phyloP scores from a whole-genome alignment of 2,329 filamentous ascomycete species.

The Fusarium pilosicola region DNA sequence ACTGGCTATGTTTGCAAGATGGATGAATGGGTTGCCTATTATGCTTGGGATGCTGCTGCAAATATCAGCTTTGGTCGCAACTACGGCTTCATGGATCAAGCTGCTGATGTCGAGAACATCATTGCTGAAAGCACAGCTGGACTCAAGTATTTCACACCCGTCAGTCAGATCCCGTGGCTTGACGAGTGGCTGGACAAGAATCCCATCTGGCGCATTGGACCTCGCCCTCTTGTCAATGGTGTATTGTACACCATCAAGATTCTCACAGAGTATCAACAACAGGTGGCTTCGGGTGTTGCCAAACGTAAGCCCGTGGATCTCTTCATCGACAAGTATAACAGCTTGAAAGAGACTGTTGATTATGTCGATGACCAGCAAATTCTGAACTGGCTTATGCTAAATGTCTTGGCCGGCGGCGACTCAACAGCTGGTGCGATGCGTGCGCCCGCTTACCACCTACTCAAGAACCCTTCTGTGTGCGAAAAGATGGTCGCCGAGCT shows the following conservation, averaged over 20 bases:
- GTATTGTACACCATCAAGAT: conserved; percentile 32
- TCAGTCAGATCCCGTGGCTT: conserved; percentile 38
- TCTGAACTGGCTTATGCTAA: conserved; percentile 36
- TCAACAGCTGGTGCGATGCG: conserved; percentile 36
- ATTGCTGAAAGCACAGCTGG: conserved; percentile 20
- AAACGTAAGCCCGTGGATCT: conserved; percentile 33
- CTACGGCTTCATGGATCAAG: conserved; percentile 34
- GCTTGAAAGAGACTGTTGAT: conserved; percentile 30
- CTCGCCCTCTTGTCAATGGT: conserved; percentile 18
- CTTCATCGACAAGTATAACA: conserved; percentile 35
- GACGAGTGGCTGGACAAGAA: conserved; percentile 40
- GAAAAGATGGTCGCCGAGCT: conserved; percentile 31
- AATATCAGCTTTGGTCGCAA: conserved; percentile 32
- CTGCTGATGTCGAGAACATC: conserved; percentile 20
- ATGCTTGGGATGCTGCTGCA: conserved; percentile 34
- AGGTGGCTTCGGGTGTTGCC: conserved; percentile 8
- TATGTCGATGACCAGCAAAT: conserved; percentile 32
- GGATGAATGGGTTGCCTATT: conserved; percentile 38
- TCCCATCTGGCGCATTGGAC: conserved; percentile 15
- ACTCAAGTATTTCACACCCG: conserved; percentile 32
- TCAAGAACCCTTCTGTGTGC: conserved; percentile 19
- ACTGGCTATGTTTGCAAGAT: conserved; percentile 19
- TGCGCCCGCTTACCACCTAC: conserved; percentile 20
- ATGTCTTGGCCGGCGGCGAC: conserved; percentile 32
- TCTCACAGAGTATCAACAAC: conserved; percentile 31